Evolutionary conservation across 805 yeast species (phyloP).

Genomic region (Zygosaccharomyces rouxii): DNA sequence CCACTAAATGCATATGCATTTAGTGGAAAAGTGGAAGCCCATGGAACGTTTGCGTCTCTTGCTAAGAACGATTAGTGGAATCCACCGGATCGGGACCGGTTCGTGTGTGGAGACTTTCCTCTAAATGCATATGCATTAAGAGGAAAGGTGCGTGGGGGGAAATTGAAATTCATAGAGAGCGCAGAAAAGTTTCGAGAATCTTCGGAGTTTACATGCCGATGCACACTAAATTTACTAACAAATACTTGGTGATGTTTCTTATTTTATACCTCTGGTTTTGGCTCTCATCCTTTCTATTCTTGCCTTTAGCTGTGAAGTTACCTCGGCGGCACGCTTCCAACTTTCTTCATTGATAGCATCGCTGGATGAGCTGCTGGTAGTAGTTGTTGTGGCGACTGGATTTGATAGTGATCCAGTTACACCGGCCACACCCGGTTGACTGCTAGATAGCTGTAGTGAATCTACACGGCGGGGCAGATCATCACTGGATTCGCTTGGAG

Average conservation of each 20-base stretch:
- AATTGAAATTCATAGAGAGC: background rate
- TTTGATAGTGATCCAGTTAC: background rate
- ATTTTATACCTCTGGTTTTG: slow-evolving; percentile 35
- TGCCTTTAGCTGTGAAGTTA: slow-evolving; percentile 78
- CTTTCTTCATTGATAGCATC: slow-evolving; percentile 53
- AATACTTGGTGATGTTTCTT: background rate
- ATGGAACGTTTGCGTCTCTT: background rate
- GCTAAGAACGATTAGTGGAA: background rate
- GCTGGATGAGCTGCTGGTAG: slow-evolving; percentile 9
- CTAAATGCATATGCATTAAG: slow-evolving; percentile 5
- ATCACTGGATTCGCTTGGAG: slow-evolving; percentile 28
- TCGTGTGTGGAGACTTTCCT: background rate
- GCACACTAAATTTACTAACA: background rate
- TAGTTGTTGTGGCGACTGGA: background rate
- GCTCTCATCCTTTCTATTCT: slow-evolving; percentile 88
- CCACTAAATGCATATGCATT: slow-evolving; percentile 14
- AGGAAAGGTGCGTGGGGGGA: background rate
- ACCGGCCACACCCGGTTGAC: background rate
- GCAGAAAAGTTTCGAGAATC: background rate
- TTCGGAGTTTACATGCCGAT: background rate
- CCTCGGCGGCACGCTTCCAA: slow-evolving; percentile 89
- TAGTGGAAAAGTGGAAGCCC: slow-evolving; percentile 8
- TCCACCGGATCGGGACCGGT: background rate
- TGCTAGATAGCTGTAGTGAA: slow-evolving; percentile 20
- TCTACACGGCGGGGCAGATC: slow-evolving; percentile 31